phyloP scores from a whole-genome alignment of 2,329 filamentous ascomycete genomes.

The Metarhizium humberi region DNA sequence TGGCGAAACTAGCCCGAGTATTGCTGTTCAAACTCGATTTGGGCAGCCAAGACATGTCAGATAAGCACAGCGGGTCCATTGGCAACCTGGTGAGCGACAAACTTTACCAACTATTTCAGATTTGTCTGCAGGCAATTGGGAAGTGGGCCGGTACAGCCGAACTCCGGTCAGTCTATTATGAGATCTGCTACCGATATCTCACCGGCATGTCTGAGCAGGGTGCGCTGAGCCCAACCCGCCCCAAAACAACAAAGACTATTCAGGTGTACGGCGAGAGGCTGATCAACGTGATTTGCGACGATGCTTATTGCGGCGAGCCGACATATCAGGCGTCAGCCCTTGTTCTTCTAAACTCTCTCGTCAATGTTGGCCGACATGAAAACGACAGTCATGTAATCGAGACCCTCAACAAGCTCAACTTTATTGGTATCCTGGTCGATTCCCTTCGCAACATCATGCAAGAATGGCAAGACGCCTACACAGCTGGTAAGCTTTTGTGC shows the following conservation, averaged over 20 bases:
- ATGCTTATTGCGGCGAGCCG: conserved; percentile 77
- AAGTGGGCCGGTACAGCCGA: conserved; percentile 61
- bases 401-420: conserved; percentile 75
- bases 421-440: conserved; percentile 82
- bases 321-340: conserved; percentile 78
- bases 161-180: conserved; percentile 79
- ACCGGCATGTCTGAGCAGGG: conserved; percentile 54
- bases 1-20: conserved; percentile 67
- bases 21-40: conserved; percentile 65
- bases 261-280: conserved; percentile 62
- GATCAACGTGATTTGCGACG: conserved; percentile 82
- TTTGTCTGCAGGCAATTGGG: conserved; percentile 70
- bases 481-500: conserved; percentile 36
- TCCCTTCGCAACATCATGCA: conserved; percentile 68
- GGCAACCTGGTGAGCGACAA: conserved; percentile 79
- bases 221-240: conserved; percentile 35
- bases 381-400: conserved; percentile 69
- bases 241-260: conserved; percentile 64
- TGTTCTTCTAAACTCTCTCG: conserved; percentile 70
- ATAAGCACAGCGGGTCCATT: conserved; percentile 36
- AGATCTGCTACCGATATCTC: conserved; percentile 82
- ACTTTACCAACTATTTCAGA: conserved; percentile 83
- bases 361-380: conserved; percentile 63
- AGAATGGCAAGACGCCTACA: conserved; percentile 55
- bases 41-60: conserved; percentile 24